Evolutionary conservation across 1,284 basidiomycete genomes (phyloP), one percentile per base, ranked within the genome.

Genomic region (Lentinula novae-zelandiae): DNA sequence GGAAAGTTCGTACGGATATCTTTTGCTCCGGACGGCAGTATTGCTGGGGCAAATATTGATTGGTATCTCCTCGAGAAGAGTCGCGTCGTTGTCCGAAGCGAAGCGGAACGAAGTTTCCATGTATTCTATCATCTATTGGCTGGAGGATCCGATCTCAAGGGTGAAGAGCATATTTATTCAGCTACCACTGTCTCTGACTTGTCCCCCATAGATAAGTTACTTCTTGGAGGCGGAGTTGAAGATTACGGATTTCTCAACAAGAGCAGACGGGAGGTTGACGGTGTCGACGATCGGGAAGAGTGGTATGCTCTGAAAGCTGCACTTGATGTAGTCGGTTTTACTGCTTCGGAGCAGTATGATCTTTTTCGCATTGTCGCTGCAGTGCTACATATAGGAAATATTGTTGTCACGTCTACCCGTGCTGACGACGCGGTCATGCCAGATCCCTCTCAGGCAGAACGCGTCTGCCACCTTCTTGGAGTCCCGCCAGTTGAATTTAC

Each of bases 41-140:
- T 99, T 61, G 93, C 95, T 0, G 97, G 97, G 1, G 97, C 97
- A 44, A 98, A 96, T 70, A 96, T 99, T 64, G 96, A 99, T 72
- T 99, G 97, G 97, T 99, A 99, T 72, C 80, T 99, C 46, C 78
- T 99, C 53, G 97, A 99, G 80, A 99, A 99, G 82, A 96, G 95
- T 71, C 79, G 97, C 68, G 96, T 99, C 1, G 93, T 95, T 2
- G 84, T 87, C n/a, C 80, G 96, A 53, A 92, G 87, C 65, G 86
- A 89, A 62, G 92, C 92, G 0, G 97, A 99, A 74, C 83, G 97
- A 55, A 92, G 85, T 71, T 99, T 99, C 73, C 97, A 99, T 72
- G 92, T 98, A 2, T 99, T 99, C 74, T 99, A 99, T 73, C 95
- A 98, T 75, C 73, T 92, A 17, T 78, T 91, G 71, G 89, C 87